These are phyloP conservation scores for Pichiaceae sp. DNA, from an alignment of 1,139 yeast species.

Conservation along the genomic window DNA sequence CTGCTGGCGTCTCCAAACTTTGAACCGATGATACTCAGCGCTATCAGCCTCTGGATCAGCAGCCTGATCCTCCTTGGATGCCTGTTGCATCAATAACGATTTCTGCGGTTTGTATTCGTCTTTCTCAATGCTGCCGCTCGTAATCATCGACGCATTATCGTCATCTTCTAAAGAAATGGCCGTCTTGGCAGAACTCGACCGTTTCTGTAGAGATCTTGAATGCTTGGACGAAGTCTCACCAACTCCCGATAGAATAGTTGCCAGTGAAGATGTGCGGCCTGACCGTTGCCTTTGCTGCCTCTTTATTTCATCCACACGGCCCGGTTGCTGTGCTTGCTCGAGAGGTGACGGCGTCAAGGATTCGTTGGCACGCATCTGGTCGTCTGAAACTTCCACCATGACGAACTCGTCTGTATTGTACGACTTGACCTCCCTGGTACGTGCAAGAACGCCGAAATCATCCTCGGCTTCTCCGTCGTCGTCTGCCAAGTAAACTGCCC, in stretches of 20 bases:
- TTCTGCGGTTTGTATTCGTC: not conserved
- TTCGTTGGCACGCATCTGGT: constrained; percentile 28
- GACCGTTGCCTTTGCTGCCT: not conserved
- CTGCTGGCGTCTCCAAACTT: constrained; percentile 82
- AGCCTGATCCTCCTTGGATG: not conserved
- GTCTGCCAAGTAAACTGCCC: constrained; percentile 65
- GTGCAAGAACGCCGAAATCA: constrained; percentile 60
- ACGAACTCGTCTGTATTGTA: constrained; percentile 68
- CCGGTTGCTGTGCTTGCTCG: constrained; percentile 2
- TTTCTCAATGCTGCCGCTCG: not conserved
- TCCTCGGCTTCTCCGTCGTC: constrained; percentile 76
- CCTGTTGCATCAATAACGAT: not conserved
- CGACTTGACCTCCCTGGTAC: constrained; percentile 44
- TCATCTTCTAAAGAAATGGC: not conserved
- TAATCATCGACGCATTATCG: constrained; percentile 1
- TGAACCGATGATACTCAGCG: constrained; percentile 38
- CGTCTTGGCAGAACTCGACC: not conserved
- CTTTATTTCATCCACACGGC: not conserved
- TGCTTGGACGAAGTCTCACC: constrained; percentile 1
- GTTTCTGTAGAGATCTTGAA: constrained; percentile 1
- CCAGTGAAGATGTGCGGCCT: constrained; percentile 5
- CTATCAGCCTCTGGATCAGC: not conserved
- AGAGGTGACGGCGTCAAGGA: constrained; percentile 46
- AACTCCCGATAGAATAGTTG: constrained; percentile 11
- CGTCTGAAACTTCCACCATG: constrained; percentile 37